Evolutionary conservation across 2,329 filamentous ascomycete genomes (phyloP), one percentile per base, ranked within the genome.

Genomic region (Amesomyces nigricolor): DNA sequence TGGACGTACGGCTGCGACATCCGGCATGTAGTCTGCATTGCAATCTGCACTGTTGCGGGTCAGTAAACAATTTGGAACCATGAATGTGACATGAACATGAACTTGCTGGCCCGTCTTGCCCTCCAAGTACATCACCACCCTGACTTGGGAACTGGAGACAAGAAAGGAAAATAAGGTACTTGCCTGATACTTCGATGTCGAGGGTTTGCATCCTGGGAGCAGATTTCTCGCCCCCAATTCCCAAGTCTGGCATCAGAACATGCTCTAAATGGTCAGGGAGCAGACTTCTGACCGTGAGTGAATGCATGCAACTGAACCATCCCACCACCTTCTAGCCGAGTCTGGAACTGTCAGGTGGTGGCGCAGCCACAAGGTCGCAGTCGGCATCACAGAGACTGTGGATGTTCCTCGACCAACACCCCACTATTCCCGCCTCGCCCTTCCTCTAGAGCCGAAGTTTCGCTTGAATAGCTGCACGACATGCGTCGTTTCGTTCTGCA

Each of bases 291-390:
- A 67, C 64, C 60, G 63, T 43, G 60, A 62, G 47, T 49, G 59
- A 63, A 65, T 67, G 65, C 64, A 63, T 56, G 53, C 62, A 58
- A 55, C 63, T 63, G 63, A 63, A 55, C 57, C 52, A 59, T 43
- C 46, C 56, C 50, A 57, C 38, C 29, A 49, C 40, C 42, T 35
- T 35, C 46, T 58, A 61, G 57, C 56, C 59, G 48, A 52, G 45
- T 47, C 52, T 54, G 42, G 46, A 49, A 47, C 44, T 16, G 29
- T 16, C 17, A 51, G 35, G 42, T 42, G 43, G 35, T 49, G 56
- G 51, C 51, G 48, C 47, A 47, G 53, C 43, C 52, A 55, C 54
- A 30, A 48, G 47, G 19, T 39, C 37, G 32, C 19, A 4, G 22
- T 26, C 22, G 22, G 22, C 22, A 26, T 26, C 17, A 19, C 3